Conservation (phyloP, 2,329 filamentous ascomycete species). For the Cadophora sp. region DNA sequence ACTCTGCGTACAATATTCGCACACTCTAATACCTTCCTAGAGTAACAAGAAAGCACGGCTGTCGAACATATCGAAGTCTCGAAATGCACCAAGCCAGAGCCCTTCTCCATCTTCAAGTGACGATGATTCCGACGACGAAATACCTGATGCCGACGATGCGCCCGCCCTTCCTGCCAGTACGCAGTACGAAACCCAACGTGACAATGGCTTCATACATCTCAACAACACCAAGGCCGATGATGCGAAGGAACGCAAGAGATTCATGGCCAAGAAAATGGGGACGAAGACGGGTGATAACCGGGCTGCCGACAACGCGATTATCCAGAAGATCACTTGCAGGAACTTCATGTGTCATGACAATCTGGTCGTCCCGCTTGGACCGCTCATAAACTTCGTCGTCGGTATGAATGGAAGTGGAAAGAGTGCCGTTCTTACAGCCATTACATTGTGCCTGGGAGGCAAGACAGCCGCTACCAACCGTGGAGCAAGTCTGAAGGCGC, state of each 20-base stretch:
- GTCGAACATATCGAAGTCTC: conserved; percentile 39
- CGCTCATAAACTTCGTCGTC: conserved; percentile 96
- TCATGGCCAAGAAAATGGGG: conserved; percentile 51
- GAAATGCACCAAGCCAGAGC: conserved; percentile 27
- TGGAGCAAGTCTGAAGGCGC: conserved; percentile 84
- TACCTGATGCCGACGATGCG: conserved; percentile 30
- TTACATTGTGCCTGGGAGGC: conserved; percentile 92
- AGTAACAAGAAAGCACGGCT: conserved; percentile 52
- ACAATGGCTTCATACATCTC: conserved; percentile 64
- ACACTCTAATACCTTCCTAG: conserved; percentile 21
- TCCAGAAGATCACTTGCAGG: conserved; percentile 83
- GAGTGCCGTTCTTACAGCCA: conserved; percentile 90
- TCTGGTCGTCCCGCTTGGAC: conserved; percentile 84
- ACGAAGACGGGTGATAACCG: conserved; percentile 68
- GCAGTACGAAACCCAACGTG: conserved; percentile 67
- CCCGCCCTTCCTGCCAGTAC: conserved; percentile 50
- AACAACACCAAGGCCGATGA: conserved; percentile 65
- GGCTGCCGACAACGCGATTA: conserved; percentile 82
- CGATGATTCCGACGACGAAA: conserved; percentile 41
- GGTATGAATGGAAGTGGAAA: conserved; percentile 98
- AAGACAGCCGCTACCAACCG: conserved; percentile 94
- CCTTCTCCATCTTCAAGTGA: conserved; percentile 37
- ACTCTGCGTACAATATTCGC: neutral
- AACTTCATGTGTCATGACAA: conserved; percentile 97
- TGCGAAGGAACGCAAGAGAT: conserved; percentile 64